Percentiles rank a stretch among this genome's conserved stretches.
Evolutionary conservation across 2,329 filamentous ascomycete species (phyloP).

Genomic region (Colletotrichum sp.): DNA sequence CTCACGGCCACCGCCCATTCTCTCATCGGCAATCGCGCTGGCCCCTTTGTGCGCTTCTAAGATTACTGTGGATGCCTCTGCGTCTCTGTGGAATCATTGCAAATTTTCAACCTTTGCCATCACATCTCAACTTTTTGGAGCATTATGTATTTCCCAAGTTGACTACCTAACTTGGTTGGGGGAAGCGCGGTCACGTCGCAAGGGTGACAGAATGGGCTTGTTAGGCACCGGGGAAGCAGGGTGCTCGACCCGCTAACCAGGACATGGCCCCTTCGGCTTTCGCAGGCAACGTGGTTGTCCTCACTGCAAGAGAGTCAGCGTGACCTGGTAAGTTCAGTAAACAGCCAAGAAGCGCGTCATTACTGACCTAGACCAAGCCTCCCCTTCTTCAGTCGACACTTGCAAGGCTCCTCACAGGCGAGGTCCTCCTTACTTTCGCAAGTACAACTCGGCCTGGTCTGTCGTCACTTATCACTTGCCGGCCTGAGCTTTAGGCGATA

Average conservation of each 20-base stretch:
- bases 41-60: background rate
- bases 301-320: background rate
- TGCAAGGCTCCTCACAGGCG: background rate
- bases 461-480: constrained; percentile 11
- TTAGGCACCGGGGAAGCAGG: constrained; percentile 19
- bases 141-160: background rate
- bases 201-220: constrained; percentile 11
- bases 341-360: constrained; percentile 9
- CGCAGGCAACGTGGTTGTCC: background rate
- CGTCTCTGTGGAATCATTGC: background rate
- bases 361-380: background rate
- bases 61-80: background rate
- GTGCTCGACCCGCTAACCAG: constrained; percentile 12
- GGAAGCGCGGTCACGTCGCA: constrained; percentile 4
- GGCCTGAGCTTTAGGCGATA: background rate
- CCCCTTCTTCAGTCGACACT: background rate
- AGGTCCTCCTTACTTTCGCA: constrained; percentile 8
- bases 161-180: constrained; percentile 2
- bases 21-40: constrained; percentile 4
- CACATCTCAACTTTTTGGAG: constrained; percentile 14
- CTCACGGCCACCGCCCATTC: background rate
- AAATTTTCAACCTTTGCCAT: constrained; percentile 3
- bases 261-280: constrained; percentile 15
- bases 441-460: background rate
- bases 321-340: background rate